Base-by-base conservation (phyloP, 2,329 filamentous ascomycete genomes). In the Clarireedia hainanense region DNA sequence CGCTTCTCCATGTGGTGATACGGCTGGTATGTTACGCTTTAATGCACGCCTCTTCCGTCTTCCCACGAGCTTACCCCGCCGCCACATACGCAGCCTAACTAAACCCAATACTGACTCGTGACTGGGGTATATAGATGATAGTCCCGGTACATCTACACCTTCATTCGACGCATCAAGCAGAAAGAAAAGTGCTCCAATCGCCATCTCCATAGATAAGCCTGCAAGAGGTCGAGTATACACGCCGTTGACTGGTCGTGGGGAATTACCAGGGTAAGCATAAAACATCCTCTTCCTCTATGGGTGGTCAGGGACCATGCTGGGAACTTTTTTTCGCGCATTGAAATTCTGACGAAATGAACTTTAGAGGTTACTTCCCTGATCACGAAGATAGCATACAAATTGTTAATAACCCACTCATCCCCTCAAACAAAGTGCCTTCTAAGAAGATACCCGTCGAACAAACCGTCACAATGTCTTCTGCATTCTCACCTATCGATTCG, bases 301-400 rank as follows among this genome's bases (percentile, higher is more conserved):
- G 7, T 9, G 6, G 12, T 6, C 51, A 40, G 47, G 51, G 45
- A n/a, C 30, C 23, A 53, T 48, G 36, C 24, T 2, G 17, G 42
- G 34, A 54, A 30, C 6, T 12, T n/a, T 14, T 12, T 40, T 30
- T n/a, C 12, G 14, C 6, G 23, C 24, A 26, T 49, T 54, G 36
- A 39, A 27, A 30, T 49, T 43, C 36, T 54, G 34, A 54, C 52
- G 9, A 49, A 48, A 5, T 50, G 49, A 52, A 52, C 34, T 54
- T 37, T 61, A 84, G 81, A 66, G 80, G 77, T 27, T 84, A 84
- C 63, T 84, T 84, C 61, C 80, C 80, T 17, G 68, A 78, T 34
- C 80, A 83, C 68, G 80, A 83, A 67, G 78, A 83, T 70, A 67
- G 34, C 15, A 20, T 12, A 17, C 39, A 75, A 52, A 65, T 79